phyloP scores from a whole-genome alignment of 2,329 filamentous ascomycete genomes.

The Endothia cerciana region DNA sequence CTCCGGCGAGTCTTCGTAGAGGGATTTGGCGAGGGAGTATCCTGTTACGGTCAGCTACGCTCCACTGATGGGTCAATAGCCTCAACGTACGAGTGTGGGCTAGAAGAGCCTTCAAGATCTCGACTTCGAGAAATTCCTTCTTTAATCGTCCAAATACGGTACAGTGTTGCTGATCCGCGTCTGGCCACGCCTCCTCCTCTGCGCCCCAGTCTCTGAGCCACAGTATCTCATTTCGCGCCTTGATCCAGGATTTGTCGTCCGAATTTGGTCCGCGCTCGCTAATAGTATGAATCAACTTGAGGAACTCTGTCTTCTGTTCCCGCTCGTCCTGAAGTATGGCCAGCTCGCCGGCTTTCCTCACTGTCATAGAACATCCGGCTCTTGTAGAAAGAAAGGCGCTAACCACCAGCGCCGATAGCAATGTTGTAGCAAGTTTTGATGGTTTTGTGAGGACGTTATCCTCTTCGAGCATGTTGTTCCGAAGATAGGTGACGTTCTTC shows the following conservation, averaged over 20 bases:
- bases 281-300: constrained; percentile 61
- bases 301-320: constrained; percentile 65
- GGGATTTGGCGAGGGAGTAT: constrained; percentile 64
- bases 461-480: constrained; percentile 58
- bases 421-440: constrained; percentile 54
- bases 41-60: constrained; percentile 46
- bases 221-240: constrained; percentile 64
- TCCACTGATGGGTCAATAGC: background rate
- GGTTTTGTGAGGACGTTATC: constrained; percentile 70
- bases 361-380: constrained; percentile 52
- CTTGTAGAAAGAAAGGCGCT: constrained; percentile 62
- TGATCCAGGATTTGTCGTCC: constrained; percentile 67
- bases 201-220: constrained; percentile 77
- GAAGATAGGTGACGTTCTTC: constrained; percentile 49
- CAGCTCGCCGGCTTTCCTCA: constrained; percentile 64
- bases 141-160: constrained; percentile 65
- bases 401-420: constrained; percentile 66
- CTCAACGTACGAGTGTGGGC: constrained; percentile 59
- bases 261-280: constrained; percentile 54
- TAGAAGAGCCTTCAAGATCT: constrained; percentile 71
- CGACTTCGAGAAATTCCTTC: constrained; percentile 66
- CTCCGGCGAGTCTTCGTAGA: constrained; percentile 60
- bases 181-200: constrained; percentile 43
- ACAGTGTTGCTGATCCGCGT: constrained; percentile 38
- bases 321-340: constrained; percentile 64